Evolutionary conservation across 169 alveolate species (phyloP), one percentile per base, ranked within the genome.

Genomic region (Eimeria maxima): DNA sequence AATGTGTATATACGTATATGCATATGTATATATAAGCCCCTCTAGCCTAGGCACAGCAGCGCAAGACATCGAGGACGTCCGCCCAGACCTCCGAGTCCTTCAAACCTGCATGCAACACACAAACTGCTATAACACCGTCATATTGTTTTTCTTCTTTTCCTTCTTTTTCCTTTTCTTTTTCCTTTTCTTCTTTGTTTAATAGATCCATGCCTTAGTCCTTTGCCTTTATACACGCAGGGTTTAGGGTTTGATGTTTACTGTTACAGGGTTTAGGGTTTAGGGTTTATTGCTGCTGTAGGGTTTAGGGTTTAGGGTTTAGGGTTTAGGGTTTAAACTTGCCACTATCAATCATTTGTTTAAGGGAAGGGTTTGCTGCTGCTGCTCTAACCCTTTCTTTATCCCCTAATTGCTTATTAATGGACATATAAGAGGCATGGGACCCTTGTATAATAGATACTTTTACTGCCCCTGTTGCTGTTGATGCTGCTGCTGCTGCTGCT

Each of bases 341-440:
- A 10, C 81, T 67, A 69, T 94, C 90, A 27, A 94, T 38, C 81
- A 94, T 80, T 50, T 86, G 86, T 45, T 38, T 38, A 33, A 95
- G 90, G 10, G 95, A 80, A 33, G 97, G 97, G 78, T 98, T 99
- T 96, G 99, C 99, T 60, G 98, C 88, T 10, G 99, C 99, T 20
- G 99, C 99, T 57, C 99, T 97, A 14, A 99, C 99, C 96, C 99
- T 98, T 96, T 99, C 99, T 94, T 99, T 99, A 97, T 99, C 99
- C 89, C 98, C 97, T 63, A 99, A 97, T 93, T 99, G 99, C 90
- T 99, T 99, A 96, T 99, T 99, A 38, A 99, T 98, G 50, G 99
- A 98, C 7, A 96, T 95, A 87, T 98, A 99, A 33, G 97, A 97
- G 76, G 98, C 97, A 95, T 99, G 99, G 6, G 99, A 97, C 13